phyloP scores from a whole-genome alignment of 2,329 filamentous ascomycete species.

The Diaporthe aspalathi region DNA sequence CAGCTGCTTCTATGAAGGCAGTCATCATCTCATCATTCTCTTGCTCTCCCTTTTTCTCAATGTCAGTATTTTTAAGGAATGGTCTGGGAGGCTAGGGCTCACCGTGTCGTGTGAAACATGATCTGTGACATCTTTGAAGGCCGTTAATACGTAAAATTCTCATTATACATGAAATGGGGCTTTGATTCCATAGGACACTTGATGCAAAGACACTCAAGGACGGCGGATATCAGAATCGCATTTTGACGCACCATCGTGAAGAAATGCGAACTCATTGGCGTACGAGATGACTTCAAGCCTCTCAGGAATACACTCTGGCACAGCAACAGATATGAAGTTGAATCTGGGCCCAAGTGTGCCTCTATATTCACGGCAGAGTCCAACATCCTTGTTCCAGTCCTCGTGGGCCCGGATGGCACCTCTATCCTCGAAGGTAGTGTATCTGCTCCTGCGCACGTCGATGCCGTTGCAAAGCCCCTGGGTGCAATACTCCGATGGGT shows the following conservation, averaged over 20 bases:
- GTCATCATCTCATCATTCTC: constrained; percentile 42
- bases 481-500: constrained; percentile 44
- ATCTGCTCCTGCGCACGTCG: constrained; percentile 43
- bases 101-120: constrained; percentile 4
- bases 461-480: constrained; percentile 46
- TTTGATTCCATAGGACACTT: too few species aligned
- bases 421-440: constrained; percentile 44
- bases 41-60: constrained; percentile 38
- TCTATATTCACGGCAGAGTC: constrained; percentile 45
- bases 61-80: neutral
- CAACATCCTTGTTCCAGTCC: constrained; percentile 50
- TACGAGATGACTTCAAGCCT: constrained; percentile 53
- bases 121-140: constrained; percentile 5
- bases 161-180: too few species aligned
- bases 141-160: too few species aligned
- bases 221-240: neutral
- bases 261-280: constrained; percentile 54
- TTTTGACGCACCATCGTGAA: constrained; percentile 48
- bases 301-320: constrained; percentile 54
- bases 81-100: neutral
- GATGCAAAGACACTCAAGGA: too few species aligned
- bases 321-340: constrained; percentile 47
- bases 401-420: constrained; percentile 49
- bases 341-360: constrained; percentile 46
- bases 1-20: constrained; percentile 40